Evolutionary conservation across 1,284 basidiomycete genomes (phyloP).

Genomic region (Chondrostereum purpureum): DNA sequence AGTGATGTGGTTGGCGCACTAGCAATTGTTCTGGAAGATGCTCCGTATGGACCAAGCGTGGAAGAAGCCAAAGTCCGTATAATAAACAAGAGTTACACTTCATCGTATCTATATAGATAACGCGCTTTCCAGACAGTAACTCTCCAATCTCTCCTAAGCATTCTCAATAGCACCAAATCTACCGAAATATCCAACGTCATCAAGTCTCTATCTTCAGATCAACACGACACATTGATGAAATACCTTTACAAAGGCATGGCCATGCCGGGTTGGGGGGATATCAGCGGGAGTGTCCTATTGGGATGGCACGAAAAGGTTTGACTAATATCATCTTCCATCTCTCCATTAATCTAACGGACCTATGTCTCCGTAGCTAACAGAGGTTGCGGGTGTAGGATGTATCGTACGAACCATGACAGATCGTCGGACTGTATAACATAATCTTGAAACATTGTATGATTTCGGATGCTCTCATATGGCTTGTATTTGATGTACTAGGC

Average conservation of each 20-base stretch:
- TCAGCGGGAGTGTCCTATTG: constrained; percentile 84
- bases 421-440: constrained; percentile 65
- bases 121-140: constrained; percentile 56
- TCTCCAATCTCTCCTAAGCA: constrained; percentile 81
- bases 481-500: too few relatives aligned
- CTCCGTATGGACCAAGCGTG: constrained; percentile 80
- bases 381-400: constrained; percentile 91
- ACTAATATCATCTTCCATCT: constrained; percentile 2
- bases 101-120: not conserved
- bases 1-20: constrained; percentile 75
- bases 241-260: constrained; percentile 97
- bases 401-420: constrained; percentile 98
- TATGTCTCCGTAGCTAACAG: constrained; percentile 66
- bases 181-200: constrained; percentile 81
- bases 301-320: constrained; percentile 95
- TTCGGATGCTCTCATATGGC: too few relatives aligned
- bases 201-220: constrained; percentile 67
- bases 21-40: constrained; percentile 60
- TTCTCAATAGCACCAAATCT: constrained; percentile 92
- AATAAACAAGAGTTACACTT: too few relatives aligned
- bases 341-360: constrained; percentile 8
- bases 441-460: not conserved
- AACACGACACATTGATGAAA: constrained; percentile 95
- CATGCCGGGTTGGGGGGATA: constrained; percentile 76
- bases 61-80: constrained; percentile 80